Evolutionary conservation across 1,284 basidiomycete species (phyloP), one percentile per base, ranked within the genome.

Genomic region (Leucoagaricus sp.): DNA sequence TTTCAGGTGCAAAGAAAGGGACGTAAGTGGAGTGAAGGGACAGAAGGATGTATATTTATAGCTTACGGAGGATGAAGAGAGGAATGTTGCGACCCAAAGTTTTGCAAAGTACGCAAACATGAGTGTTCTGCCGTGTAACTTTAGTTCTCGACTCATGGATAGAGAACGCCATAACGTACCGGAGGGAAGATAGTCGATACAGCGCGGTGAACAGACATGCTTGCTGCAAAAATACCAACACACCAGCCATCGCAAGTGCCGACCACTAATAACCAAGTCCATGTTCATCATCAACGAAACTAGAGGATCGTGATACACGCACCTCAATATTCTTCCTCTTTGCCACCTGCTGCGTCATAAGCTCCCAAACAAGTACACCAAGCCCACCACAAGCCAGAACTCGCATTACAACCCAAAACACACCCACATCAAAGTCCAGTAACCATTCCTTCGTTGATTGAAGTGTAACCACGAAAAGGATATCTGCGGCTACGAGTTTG

Each of bases 341-440:
- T 49, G 73, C 72, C 55, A 83, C 64, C 63, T 84, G 77, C 4
- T 81, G 80, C 0, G 80, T 82, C 45, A 75, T 61, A 1, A 69
- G 77, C 60, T 85, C 83, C 83, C 86, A 84, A 13, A 81, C 68
- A 31, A 87, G 59, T 44, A 82, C 77, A 19, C 81, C 83, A 49
- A 89, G 64, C 21, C 80, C 86, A 31, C 82, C 85, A 62, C 83
- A 83, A 3, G 85, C 86, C 51, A 91, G 73, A 42, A 88, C 77
- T 59, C 88, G 74, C 72, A 89, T 85, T 28, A 86, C 75, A 19
- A 88, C 75, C 89, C 88, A 90, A 65, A 89, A 86, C 5, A 87
- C 80, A 10, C 86, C 86, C 19, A 86, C 78, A 69, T 89, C 84
- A 48, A 79, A 78, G 21, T 80, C 75, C 47, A 91, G 71, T 2